Percentiles rank a stretch among this genome's conserved stretches.
Conservation (phyloP, 768 basidiomycete genomes). For the Collybiopsis confluens region DNA sequence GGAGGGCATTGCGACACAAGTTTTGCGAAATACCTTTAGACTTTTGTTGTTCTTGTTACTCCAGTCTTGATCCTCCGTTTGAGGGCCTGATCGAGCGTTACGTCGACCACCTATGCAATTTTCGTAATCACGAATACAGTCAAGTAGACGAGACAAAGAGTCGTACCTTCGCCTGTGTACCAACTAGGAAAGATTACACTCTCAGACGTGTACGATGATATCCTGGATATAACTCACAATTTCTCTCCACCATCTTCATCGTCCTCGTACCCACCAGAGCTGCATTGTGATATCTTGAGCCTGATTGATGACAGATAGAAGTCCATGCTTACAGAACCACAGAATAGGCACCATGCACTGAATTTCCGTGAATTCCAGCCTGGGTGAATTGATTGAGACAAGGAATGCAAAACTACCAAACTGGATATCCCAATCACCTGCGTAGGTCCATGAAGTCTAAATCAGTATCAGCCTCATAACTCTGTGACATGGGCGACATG, state of each 20-base stretch:
- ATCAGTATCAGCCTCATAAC: not conserved
- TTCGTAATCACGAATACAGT: not conserved
- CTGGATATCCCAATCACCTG: not conserved
- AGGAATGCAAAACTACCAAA: not conserved
- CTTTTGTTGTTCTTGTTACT: conserved; percentile 2
- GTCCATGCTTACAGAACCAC: conserved; percentile 1
- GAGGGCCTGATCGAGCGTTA: not conserved
- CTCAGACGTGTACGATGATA: too few relatives aligned
- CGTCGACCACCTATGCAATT: not conserved
- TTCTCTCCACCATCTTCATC: conserved; percentile 1
- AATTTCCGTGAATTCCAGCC: conserved; percentile 1
- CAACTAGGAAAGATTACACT: too few relatives aligned
- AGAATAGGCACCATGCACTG: not conserved
- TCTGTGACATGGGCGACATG: too few relatives aligned
- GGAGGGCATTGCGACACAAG: not conserved
- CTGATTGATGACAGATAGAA: too few relatives aligned
- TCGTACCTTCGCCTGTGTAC: conserved; percentile 4
- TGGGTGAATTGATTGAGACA: not conserved
- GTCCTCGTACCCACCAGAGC: conserved; percentile 4
- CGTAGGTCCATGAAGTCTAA: not conserved
- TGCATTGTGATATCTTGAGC: not conserved
- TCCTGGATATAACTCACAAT: too few relatives aligned
- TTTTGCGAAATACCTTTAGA: not conserved
- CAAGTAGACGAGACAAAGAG: too few relatives aligned
- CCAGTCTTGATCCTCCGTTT: conserved; percentile 1